Evolutionary conservation across 176 grass and related monocot genomes (phyloP).

Genomic region (Rhynchospora tenuis): DNA sequence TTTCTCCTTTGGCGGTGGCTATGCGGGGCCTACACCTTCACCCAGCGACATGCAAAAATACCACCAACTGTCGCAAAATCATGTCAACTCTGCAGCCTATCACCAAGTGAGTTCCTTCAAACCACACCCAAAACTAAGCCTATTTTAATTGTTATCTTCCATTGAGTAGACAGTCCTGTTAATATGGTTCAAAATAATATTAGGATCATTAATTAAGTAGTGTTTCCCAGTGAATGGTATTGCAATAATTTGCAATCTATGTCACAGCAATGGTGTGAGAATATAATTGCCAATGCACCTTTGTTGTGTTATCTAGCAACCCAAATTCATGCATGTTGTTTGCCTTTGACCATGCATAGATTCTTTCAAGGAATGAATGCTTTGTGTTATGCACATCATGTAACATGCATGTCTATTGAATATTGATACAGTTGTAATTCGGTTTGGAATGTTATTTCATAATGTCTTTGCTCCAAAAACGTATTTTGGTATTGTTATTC

Average conservation of each 20-base stretch:
- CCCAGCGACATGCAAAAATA: neutral
- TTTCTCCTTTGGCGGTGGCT: constrained; percentile 21
- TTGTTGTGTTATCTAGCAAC: neutral
- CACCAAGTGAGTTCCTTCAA: constrained; percentile 42
- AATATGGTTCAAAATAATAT: neutral
- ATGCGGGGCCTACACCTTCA: neutral
- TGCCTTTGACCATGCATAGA: neutral
- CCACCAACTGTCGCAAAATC: constrained; percentile 22
- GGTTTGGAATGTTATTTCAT: neutral
- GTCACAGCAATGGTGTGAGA: neutral
- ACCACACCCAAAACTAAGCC: neutral
- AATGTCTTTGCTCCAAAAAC: neutral
- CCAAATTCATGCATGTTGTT: neutral
- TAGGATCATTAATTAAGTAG: neutral
- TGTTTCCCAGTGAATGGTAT: neutral
- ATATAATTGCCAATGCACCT: neutral
- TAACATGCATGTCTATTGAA: neutral
- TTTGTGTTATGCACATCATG: neutral
- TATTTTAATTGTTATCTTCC: neutral
- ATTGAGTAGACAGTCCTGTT: neutral
- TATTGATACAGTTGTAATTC: neutral
- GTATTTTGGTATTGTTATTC: neutral
- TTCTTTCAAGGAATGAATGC: neutral
- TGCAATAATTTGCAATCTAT: neutral
- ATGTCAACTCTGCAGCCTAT: constrained; percentile 30